Percentiles rank a stretch among this genome's conserved stretches.
Conservation (phyloP, 257 asterid species). For the Oldenlandia corymbosa region DNA sequence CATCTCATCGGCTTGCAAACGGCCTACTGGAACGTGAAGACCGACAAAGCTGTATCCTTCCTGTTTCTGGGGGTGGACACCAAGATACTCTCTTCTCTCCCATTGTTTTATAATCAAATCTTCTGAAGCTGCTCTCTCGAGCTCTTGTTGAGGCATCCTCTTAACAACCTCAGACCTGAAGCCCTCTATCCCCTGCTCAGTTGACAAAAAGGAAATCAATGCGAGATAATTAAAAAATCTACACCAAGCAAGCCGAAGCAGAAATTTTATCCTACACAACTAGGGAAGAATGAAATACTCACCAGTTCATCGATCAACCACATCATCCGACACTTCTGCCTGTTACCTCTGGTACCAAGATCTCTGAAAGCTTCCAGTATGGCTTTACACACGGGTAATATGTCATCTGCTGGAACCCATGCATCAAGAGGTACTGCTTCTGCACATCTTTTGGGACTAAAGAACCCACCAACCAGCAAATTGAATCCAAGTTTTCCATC, state of each 20-base stretch:
- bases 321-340: constrained; percentile 98
- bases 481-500: constrained; percentile 81
- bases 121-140: constrained; percentile 73
- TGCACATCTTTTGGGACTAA: constrained; percentile 84
- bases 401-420: constrained; percentile 92
- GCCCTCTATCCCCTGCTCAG: constrained; percentile 74
- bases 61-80: constrained; percentile 83
- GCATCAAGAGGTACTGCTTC: constrained; percentile 97
- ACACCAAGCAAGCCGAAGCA: too few relatives aligned
- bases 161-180: constrained; percentile 79
- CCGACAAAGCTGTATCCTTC: constrained; percentile 76
- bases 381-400: constrained; percentile 72
- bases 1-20: constrained; percentile 87
- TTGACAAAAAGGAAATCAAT: constrained; percentile 3
- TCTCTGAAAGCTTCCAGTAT: constrained; percentile 81
- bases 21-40: constrained; percentile 87
- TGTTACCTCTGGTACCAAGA: constrained; percentile 80
- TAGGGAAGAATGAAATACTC: constrained; percentile 26
- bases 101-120: constrained; percentile 59
- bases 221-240: background rate
- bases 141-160: constrained; percentile 59
- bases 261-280: too few relatives aligned
- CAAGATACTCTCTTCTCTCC: constrained; percentile 83
- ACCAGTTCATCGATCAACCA: constrained; percentile 98
- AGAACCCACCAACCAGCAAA: constrained; percentile 91